Evolutionary conservation across 164 flowering plant species (phyloP).

Genomic region (Macadamia tetraphylla): DNA sequence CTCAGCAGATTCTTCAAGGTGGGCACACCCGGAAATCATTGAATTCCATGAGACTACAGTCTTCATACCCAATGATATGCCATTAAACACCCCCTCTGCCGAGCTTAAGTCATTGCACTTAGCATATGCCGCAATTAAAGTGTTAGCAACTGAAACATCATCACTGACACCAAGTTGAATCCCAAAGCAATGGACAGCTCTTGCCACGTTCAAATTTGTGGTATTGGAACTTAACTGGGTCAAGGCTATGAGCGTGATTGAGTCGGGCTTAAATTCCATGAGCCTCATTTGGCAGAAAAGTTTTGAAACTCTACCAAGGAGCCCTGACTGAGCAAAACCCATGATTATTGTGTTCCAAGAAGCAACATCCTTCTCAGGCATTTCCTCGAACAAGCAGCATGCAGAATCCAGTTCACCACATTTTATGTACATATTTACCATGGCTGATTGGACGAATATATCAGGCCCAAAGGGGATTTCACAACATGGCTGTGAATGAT

Average conservation of each 20-base stretch:
- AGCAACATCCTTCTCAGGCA: constrained; percentile 47
- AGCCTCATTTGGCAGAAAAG: constrained; percentile 40
- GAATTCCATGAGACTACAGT: constrained; percentile 63
- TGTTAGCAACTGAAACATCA: constrained; percentile 50
- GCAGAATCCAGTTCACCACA: constrained; percentile 30
- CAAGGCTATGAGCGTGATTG: constrained; percentile 42
- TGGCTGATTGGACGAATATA: constrained; percentile 44
- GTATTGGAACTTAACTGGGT: constrained; percentile 20
- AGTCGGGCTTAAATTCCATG: constrained; percentile 35
- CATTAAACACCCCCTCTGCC: constrained; percentile 40
- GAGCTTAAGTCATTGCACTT: constrained; percentile 40
- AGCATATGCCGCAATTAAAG: constrained; percentile 50
- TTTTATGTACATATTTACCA: constrained; percentile 44
- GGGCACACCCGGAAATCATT: constrained; percentile 40
- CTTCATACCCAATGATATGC: constrained; percentile 23
- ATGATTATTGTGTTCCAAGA: constrained; percentile 57
- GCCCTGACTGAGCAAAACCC: constrained; percentile 41
- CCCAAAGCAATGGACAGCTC: constrained; percentile 39
- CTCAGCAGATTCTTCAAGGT: constrained; percentile 14
- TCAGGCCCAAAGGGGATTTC: constrained; percentile 39
- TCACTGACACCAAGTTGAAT: constrained; percentile 27
- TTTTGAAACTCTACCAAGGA: constrained; percentile 17
- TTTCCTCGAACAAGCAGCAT: constrained; percentile 34
- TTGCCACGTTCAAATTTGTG: constrained; percentile 22
- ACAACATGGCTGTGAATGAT: constrained; percentile 47